Evolutionary conservation across 345 rosid species (phyloP), one percentile per base, ranked within the genome.

Genomic region (Abelmoschus esculentus): DNA sequence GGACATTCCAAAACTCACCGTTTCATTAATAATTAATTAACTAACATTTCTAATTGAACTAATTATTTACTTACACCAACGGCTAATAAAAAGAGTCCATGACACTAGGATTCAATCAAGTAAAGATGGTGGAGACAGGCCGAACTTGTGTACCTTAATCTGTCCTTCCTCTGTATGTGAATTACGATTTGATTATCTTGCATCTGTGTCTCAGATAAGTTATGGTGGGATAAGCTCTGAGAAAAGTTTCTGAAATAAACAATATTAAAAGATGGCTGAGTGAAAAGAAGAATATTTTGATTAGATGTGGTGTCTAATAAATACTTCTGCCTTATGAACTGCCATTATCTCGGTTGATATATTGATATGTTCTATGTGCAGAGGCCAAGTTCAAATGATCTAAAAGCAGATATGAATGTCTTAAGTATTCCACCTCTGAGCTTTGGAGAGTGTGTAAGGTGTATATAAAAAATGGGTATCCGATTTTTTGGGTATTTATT

Each of bases 161-260:
- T 88, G 91, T 85, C 83, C 89, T 38, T 86, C 90, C 66, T 77
- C 79, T 66, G 97, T 93, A 91, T 50, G 91, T 47, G 61, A 66
- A 66, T 28, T 17, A 5, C 7, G 7, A 46, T 66, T 66, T 12
- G n/a, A 13, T 65, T 26, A 26, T 73, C 62, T 69, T 73, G 56
- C 58, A 74, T 68, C 32, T 34, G 57, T 73, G 10, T 53, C 52
- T 40, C 72, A 50, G 15, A 67, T 19, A 44, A 32, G 53, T 36
- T 61, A 26, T 71, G 34, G 31, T 57, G 8, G 22, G 55, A 8
- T 58, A 63, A 57, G 19, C 71, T 46, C 15, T 70, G 52, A 42
- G 34, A 70, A 8, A 49, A 26, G 49, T 13, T 49, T 44, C 42
- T n/a, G 0, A 42, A 31, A 49, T 19, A 52, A 50, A 52, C 14